Evolutionary conservation across 495 filamentous ascomycete genomes (phyloP).

Genomic region (Hypoxylon perforatum): DNA sequence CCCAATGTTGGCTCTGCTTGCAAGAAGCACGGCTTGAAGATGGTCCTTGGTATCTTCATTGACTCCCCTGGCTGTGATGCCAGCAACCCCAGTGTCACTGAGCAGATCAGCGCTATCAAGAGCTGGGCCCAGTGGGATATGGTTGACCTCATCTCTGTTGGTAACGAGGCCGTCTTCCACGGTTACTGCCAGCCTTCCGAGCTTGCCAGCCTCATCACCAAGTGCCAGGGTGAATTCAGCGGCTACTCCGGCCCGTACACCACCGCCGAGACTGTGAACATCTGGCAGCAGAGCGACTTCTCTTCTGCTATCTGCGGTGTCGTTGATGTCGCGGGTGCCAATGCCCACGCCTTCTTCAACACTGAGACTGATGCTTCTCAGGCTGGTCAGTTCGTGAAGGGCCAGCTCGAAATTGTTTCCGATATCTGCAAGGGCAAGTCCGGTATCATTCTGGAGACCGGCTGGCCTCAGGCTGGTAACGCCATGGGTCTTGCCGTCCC

Average conservation of each 20-base stretch:
- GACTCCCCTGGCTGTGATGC: conserved; percentile 67
- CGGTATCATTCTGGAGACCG: conserved; percentile 85
- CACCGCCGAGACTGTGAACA: conserved; percentile 85
- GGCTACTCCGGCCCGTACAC: conserved; percentile 83
- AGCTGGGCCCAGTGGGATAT: conserved; percentile 78
- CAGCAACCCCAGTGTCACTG: conserved; percentile 59
- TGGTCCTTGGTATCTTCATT: conserved; percentile 91
- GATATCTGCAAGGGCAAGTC: conserved; percentile 71
- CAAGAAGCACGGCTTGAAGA: conserved; percentile 69
- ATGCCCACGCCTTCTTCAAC: conserved; percentile 97
- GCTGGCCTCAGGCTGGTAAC: conserved; percentile 81
- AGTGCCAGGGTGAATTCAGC: conserved; percentile 63
- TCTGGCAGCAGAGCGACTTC: conserved; percentile 68
- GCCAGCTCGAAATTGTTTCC: conserved; percentile 74
- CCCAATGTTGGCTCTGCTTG: conserved; percentile 75
- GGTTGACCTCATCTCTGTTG: conserved; percentile 83
- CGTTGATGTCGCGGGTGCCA: conserved; percentile 82
- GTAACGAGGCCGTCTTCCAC: conserved; percentile 89
- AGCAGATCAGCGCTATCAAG: conserved; percentile 78
- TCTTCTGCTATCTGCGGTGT: conserved; percentile 70
- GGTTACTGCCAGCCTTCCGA: conserved; percentile 67
- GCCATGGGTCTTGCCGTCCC: conserved; percentile 78
- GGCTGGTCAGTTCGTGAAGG: conserved; percentile 78
- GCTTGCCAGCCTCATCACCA: conserved; percentile 75
- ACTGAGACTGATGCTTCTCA: conserved; percentile 63